Percentiles rank a stretch among this genome's conserved stretches.
phyloP scores from a whole-genome alignment of 164 flowering plant species.

The Liquidambar formosana region DNA sequence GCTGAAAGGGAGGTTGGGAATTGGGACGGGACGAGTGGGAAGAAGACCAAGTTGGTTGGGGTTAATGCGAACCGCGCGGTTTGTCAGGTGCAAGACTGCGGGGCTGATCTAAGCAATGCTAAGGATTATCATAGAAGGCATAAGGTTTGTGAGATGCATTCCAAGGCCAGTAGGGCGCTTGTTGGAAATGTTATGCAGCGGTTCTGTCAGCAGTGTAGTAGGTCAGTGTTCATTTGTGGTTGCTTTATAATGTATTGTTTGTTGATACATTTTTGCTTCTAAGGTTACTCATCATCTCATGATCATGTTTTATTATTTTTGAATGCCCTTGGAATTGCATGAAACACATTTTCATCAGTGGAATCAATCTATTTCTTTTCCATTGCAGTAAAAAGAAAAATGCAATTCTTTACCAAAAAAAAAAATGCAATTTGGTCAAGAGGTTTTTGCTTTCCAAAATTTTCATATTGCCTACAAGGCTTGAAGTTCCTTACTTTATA shows the following conservation, averaged over 20 bases:
- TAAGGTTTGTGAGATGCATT: conserved; percentile 89
- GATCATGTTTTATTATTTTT: neutral
- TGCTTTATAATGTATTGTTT: neutral
- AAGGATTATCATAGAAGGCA: conserved; percentile 93
- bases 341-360: neutral
- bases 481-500: too few species aligned
- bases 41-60: conserved; percentile 55
- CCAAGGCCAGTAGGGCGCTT: conserved; percentile 73
- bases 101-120: conserved; percentile 68
- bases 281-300: neutral
- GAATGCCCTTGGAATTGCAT: neutral
- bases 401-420: too few species aligned
- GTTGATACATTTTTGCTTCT: neutral
- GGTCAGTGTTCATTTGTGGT: conserved; percentile 39
- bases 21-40: conserved; percentile 57
- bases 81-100: conserved; percentile 91
- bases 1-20: conserved; percentile 34
- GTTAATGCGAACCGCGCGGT: conserved; percentile 47
- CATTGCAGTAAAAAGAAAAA: too few species aligned
- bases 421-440: neutral
- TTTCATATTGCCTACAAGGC: neutral
- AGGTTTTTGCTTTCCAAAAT: neutral
- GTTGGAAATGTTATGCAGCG: conserved; percentile 88
- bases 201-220: conserved; percentile 98
- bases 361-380: too few species aligned